A percentile compares a stretch with the other conserved stretches of the same genome.
phyloP scores from a whole-genome alignment of 192 early-diverging fungal genomes.

The Coemansia sp. region DNA sequence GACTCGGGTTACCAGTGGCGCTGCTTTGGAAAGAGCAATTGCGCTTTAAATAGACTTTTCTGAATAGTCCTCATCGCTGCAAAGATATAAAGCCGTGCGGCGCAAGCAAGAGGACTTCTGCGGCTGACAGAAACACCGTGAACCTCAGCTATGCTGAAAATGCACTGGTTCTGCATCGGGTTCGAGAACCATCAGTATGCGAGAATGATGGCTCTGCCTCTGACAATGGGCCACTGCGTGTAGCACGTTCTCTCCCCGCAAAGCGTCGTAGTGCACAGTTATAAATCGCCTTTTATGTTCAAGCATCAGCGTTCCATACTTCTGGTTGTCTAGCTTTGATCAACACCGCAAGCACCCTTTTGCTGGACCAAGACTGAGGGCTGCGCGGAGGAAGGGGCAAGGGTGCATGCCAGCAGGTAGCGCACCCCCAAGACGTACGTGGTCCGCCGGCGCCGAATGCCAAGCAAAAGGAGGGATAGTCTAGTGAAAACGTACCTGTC shows the following conservation, averaged over 20 bases:
- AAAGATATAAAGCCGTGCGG: not conserved
- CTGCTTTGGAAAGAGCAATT: not conserved
- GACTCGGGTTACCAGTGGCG: not conserved
- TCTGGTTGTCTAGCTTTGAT: conserved; percentile 2
- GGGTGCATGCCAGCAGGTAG: no score
- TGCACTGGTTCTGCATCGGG: not conserved
- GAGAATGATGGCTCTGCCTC: not conserved
- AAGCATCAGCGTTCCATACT: not conserved
- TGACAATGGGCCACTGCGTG: no score
- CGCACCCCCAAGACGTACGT: no score
- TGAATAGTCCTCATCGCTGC: not conserved
- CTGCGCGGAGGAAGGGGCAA: not conserved
- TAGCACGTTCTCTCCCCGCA: not conserved
- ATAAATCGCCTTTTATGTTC: no score
- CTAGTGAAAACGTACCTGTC: conserved; percentile 1
- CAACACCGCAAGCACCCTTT: not conserved
- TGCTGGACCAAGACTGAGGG: not conserved
- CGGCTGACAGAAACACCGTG: not conserved
- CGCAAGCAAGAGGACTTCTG: not conserved
- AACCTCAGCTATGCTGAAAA: not conserved
- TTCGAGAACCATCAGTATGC: not conserved
- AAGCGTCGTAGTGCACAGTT: not conserved
- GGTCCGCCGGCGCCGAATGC: not conserved
- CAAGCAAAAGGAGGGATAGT: not conserved
- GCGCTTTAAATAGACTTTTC: not conserved